Conservation (phyloP, 805 yeast species). For the Wickerhamomyces hampshirensis region DNA sequence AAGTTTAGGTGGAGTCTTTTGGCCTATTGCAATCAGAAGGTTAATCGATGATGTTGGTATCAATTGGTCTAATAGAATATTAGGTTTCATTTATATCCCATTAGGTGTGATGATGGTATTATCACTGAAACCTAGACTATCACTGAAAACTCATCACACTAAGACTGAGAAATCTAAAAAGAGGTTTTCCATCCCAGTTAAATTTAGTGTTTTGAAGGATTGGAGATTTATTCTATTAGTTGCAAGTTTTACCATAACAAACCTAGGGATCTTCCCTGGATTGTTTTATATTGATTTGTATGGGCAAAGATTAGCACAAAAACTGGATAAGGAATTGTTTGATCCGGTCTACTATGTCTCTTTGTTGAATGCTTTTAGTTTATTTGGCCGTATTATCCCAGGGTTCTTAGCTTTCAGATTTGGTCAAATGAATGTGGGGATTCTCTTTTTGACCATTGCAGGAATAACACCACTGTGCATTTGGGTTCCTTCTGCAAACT, state of each 20-base stretch:
- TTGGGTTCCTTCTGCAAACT: conserved; percentile 28
- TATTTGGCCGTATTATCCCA: conserved; percentile 46
- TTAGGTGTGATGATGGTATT: conserved; percentile 27
- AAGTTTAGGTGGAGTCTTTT: conserved; percentile 48
- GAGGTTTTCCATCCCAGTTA: background rate
- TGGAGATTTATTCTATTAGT: conserved; percentile 8
- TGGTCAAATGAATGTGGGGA: conserved; percentile 41
- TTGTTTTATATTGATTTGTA: conserved; percentile 17
- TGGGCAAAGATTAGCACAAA: conserved; percentile 6
- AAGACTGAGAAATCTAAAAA: background rate
- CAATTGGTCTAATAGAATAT: conserved; percentile 41
- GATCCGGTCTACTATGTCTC: conserved; percentile 9
- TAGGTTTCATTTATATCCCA: conserved; percentile 25
- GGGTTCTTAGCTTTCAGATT: conserved; percentile 41
- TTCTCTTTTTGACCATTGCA: conserved; percentile 26
- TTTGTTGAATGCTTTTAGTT: conserved; percentile 36
- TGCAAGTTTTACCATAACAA: conserved; percentile 3
- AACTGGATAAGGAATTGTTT: conserved; percentile 1
- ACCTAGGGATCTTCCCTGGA: conserved; percentile 33
- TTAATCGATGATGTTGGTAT: conserved; percentile 37
- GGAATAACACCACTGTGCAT: conserved; percentile 30
- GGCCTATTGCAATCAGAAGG: conserved; percentile 37
- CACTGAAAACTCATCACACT: conserved; percentile 23
- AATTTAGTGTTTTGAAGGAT: conserved; percentile 10
- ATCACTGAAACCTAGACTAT: conserved; percentile 26